Evolutionary conservation across 2,329 filamentous ascomycete genomes (phyloP).

Genomic region (Blumeriella jaapii): DNA sequence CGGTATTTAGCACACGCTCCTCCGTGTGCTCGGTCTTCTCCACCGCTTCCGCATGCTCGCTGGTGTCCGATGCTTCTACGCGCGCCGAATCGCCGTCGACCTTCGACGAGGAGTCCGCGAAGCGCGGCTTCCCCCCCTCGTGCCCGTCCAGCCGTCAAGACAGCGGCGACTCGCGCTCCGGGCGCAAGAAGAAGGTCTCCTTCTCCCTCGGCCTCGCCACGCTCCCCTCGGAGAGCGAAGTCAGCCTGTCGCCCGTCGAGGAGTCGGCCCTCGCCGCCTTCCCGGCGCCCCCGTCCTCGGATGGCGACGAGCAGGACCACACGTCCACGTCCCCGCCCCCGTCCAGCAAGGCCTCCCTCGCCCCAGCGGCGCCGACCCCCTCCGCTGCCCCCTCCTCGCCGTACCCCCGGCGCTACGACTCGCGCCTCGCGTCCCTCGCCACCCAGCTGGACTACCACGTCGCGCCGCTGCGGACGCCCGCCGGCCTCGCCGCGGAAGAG

Average conservation of each 20-base stretch:
- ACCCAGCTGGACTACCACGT: constrained; percentile 18
- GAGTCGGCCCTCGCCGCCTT: constrained; percentile 12
- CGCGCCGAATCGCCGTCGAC: constrained; percentile 11
- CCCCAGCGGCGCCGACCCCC: constrained; percentile 4
- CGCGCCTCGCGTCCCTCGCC: constrained; percentile 13
- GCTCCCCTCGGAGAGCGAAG: constrained; percentile 2
- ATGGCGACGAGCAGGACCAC: not conserved
- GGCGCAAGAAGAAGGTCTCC: constrained; percentile 23
- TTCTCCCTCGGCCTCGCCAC: constrained; percentile 13
- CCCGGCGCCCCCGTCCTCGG: constrained; percentile 9
- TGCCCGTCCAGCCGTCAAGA: constrained; percentile 1
- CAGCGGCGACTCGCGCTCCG: not conserved
- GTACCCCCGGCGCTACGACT: too few species aligned
- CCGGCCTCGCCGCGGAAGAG: constrained; percentile 9
- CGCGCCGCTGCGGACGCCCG: constrained; percentile 13
- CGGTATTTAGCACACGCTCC: constrained; percentile 19
- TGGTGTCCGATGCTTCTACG: constrained; percentile 12
- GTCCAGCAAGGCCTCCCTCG: not conserved
- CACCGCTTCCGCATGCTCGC: constrained; percentile 12
- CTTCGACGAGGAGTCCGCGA: not conserved
- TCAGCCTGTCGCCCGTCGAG: constrained; percentile 1
- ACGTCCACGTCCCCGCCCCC: constrained; percentile 1
- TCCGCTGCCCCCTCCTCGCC: too few species aligned
- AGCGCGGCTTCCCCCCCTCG: constrained; percentile 7
- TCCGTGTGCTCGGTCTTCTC: constrained; percentile 24